These are phyloP conservation scores for Mimosa bimucronata DNA, from an alignment of 306 rosid genomes.

Conservation along the genomic window DNA sequence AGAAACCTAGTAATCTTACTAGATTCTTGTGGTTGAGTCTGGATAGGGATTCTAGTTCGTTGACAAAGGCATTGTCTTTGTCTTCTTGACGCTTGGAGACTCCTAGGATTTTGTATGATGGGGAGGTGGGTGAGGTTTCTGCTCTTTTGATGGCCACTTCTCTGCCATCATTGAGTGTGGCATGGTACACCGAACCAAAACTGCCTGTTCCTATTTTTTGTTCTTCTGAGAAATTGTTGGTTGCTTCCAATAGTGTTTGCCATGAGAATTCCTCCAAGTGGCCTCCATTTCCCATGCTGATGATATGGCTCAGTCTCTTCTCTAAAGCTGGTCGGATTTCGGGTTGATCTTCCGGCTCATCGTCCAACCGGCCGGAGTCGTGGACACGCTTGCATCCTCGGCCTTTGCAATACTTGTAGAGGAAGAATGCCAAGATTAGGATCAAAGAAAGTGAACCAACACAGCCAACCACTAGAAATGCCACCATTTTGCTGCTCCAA, in stretches of 20 bases:
- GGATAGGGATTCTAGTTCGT: slow-evolving; percentile 74
- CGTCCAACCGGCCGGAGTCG: slow-evolving; percentile 82
- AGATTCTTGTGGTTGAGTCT: slow-evolving; percentile 89
- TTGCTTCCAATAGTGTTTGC: slow-evolving; percentile 50
- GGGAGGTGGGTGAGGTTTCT: slow-evolving; percentile 49
- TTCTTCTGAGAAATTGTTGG: slow-evolving; percentile 67
- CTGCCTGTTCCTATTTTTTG: slow-evolving; percentile 77
- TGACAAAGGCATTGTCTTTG: slow-evolving; percentile 72
- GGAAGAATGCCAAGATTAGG: slow-evolving; percentile 47
- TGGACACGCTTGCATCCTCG: slow-evolving; percentile 64
- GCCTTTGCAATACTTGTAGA: slow-evolving; percentile 50
- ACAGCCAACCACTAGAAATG: slow-evolving; percentile 76
- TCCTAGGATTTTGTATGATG: slow-evolving; percentile 16
- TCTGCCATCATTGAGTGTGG: slow-evolving; percentile 61
- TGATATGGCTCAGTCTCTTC: slow-evolving; percentile 76
- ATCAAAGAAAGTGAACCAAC: slow-evolving; percentile 63
- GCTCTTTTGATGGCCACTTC: slow-evolving; percentile 93
- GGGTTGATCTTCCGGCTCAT: slow-evolving; percentile 26
- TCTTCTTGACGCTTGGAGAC: slow-evolving; percentile 68
- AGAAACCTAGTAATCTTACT: slow-evolving; percentile 68
- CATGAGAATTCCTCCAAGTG: slow-evolving; percentile 71
- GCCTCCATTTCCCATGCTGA: slow-evolving; percentile 67
- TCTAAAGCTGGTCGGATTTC: slow-evolving; percentile 38
- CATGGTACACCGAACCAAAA: slow-evolving; percentile 80
- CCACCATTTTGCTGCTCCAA: slow-evolving; percentile 70